Conservation (phyloP, 371 early-diverging fungal species). For the Mortierella polycephala region DNA sequence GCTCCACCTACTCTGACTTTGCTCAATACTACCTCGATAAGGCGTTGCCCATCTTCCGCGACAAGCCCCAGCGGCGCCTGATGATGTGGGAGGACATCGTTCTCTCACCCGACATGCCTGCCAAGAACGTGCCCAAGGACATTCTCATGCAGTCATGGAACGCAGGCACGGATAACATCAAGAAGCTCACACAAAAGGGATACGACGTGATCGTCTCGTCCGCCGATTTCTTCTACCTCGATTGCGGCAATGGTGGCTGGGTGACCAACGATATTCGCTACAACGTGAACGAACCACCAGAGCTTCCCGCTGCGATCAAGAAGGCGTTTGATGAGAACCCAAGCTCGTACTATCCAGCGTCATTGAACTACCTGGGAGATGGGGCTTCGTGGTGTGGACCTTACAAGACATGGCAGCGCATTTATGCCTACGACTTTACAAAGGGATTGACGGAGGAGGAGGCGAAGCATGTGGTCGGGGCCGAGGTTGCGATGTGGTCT, state of each 20-base stretch:
- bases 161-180: conserved; percentile 56
- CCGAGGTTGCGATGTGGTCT: conserved; percentile 77
- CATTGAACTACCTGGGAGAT: conserved; percentile 49
- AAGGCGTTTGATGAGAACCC: conserved; percentile 32
- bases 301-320: conserved; percentile 21
- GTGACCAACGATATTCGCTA: conserved; percentile 51
- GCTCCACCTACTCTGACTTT: conserved; percentile 33
- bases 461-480: conserved; percentile 62
- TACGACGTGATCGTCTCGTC: conserved; percentile 68
- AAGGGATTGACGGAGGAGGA: conserved; percentile 63
- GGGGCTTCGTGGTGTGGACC: conserved; percentile 84
- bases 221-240: conserved; percentile 74
- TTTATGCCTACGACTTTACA: conserved; percentile 77
- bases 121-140: conserved; percentile 56
- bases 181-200: conserved; percentile 60
- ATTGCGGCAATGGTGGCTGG: conserved; percentile 74
- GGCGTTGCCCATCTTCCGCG: conserved; percentile 50
- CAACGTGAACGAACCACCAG: conserved; percentile 46
- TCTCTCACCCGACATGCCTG: conserved; percentile 36
- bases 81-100: conserved; percentile 54
- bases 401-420: conserved; percentile 85
- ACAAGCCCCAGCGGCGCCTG: conserved; percentile 55
- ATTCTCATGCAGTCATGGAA: conserved; percentile 71
- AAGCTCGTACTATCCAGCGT: conserved; percentile 12
- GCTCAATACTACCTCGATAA: conserved; percentile 50